Evolutionary conservation across 2,329 filamentous ascomycete genomes (phyloP).

Genomic region (Epichloe bromicola): DNA sequence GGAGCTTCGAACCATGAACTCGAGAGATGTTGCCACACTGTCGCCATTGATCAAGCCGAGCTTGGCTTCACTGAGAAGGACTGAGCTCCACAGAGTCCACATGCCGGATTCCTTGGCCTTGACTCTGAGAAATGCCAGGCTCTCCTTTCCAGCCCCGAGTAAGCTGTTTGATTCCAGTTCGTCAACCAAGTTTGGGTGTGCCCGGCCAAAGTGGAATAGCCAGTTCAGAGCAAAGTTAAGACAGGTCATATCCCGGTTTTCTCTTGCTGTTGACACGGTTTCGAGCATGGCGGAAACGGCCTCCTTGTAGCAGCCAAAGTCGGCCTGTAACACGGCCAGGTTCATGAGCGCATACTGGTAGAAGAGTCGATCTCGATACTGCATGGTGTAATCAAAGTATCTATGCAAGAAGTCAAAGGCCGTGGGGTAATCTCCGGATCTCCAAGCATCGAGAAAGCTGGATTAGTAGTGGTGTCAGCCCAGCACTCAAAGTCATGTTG

Average conservation of each 20-base stretch:
- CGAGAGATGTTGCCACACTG: slow-evolving; percentile 50
- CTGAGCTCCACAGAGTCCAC: slow-evolving; percentile 73
- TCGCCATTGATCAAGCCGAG: slow-evolving; percentile 60
- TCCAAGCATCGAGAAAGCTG: slow-evolving; percentile 85
- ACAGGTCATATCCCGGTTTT: slow-evolving; percentile 84
- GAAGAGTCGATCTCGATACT: slow-evolving; percentile 66
- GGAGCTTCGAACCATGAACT: slow-evolving; percentile 69
- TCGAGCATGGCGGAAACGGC: slow-evolving; percentile 92
- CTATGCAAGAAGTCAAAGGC: slow-evolving; percentile 85
- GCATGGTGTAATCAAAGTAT: slow-evolving; percentile 95
- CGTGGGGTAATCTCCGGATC: slow-evolving; percentile 76
- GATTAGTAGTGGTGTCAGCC: slow-evolving; percentile 4
- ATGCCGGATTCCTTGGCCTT: slow-evolving; percentile 80
- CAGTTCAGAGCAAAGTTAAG: slow-evolving; percentile 93
- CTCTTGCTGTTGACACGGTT: slow-evolving; percentile 83
- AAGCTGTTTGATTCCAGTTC: slow-evolving; percentile 59
- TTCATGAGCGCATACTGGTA: slow-evolving; percentile 95
- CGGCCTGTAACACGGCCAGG: slow-evolving; percentile 81
- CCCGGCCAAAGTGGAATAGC: slow-evolving; percentile 88
- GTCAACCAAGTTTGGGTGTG: slow-evolving; percentile 63
- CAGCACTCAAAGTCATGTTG: not conserved
- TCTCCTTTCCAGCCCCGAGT: slow-evolving; percentile 68
- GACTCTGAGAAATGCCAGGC: slow-evolving; percentile 66
- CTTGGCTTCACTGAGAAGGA: slow-evolving; percentile 76
- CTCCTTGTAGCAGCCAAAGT: slow-evolving; percentile 84